These are phyloP conservation scores for Podospora pseudopauciseta DNA, from an alignment of 495 filamentous ascomycete species.

Conservation along the genomic window DNA sequence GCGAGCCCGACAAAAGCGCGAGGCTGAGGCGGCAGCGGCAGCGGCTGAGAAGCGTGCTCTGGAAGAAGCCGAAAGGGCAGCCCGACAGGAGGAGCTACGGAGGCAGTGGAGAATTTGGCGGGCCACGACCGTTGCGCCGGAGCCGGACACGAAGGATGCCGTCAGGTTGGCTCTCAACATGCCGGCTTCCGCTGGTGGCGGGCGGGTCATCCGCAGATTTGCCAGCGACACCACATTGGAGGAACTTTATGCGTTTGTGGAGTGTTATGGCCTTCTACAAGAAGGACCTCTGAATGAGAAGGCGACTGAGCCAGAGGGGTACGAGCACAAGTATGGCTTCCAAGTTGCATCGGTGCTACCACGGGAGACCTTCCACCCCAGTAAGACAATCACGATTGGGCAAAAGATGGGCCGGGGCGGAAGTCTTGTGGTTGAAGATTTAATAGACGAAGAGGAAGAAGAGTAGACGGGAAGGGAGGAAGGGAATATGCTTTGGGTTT, in stretches of 20 bases:
- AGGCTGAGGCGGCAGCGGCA: slow-evolving; percentile 66
- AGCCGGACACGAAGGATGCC: slow-evolving; percentile 67
- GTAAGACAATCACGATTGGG: slow-evolving; percentile 58
- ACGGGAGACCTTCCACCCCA: slow-evolving; percentile 67
- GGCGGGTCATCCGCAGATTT: slow-evolving; percentile 72
- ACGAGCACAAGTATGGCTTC: slow-evolving; percentile 76
- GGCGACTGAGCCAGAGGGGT: slow-evolving; percentile 58
- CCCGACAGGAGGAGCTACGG: slow-evolving; percentile 53
- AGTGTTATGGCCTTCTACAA: slow-evolving; percentile 72
- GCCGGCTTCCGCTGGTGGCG: slow-evolving; percentile 56
- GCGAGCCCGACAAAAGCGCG: slow-evolving; percentile 65
- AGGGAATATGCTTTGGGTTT: neutral
- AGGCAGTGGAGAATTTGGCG: slow-evolving; percentile 81
- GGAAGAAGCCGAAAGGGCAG: slow-evolving; percentile 61
- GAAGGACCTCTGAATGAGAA: slow-evolving; percentile 33
- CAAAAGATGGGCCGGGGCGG: slow-evolving; percentile 77
- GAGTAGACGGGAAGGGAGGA: neutral
- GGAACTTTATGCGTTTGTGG: slow-evolving; percentile 93
- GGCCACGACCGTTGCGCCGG: slow-evolving; percentile 58
- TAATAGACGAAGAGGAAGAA: slow-evolving; percentile 30
- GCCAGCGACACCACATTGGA: slow-evolving; percentile 62
- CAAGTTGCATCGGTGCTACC: slow-evolving; percentile 79
- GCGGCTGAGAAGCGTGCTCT: slow-evolving; percentile 52
- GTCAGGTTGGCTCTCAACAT: slow-evolving; percentile 82
- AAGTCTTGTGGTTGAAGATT: slow-evolving; percentile 79